Base-by-base conservation (phyloP, 106 monocot genomes). In the Dioscorea zingiberensis region DNA sequence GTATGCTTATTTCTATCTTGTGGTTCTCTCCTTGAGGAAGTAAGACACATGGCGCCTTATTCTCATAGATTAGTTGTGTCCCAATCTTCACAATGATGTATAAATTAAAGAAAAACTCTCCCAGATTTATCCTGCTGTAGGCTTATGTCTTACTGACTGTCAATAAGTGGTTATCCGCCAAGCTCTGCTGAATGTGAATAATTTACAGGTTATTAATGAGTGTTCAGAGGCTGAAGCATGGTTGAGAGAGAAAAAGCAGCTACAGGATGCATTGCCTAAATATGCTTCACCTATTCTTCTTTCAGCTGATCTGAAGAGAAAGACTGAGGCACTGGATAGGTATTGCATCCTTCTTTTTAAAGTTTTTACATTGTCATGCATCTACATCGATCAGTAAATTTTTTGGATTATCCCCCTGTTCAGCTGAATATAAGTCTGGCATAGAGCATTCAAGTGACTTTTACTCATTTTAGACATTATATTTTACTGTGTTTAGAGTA, bases 261-360 rank as follows among this genome's bases (percentile, higher is more conserved):
- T 83, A 73, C 95, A 97, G 69, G 91, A 86, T 54, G 58, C 73
- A 9, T 71, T 92, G 58, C 91, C 95, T 13, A 97, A 92, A 68
- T 56, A 74, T 73, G 81, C 88, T 16, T 62, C 60, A 25, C 88
- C 95, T 49, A 65, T 80, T 71, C 77, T 88, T 25, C 63, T 88
- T 21, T 67, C 77, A 2, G 75, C 72, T 21, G 95, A 91, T 67
- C 24, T 97, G 24, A 92, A 70, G 60, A 85, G 68, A 59, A 92
- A 88, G 62, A 75, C 85, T 7, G 95, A 97, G 68, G 24, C 73
- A 18, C 72, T 97, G 49, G 86, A 97, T 77, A 85, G 95, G 95
- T 91, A 76, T 63, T 38, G 38, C 38, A 38, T 8, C 10, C 10
- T 2, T 38, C 4, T 38, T 38, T 38, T 38, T 10, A 38, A 38